Evolutionary conservation across 306 rosid species (phyloP), one percentile per base, ranked within the genome.

Genomic region (Cicer chorassanicum): DNA sequence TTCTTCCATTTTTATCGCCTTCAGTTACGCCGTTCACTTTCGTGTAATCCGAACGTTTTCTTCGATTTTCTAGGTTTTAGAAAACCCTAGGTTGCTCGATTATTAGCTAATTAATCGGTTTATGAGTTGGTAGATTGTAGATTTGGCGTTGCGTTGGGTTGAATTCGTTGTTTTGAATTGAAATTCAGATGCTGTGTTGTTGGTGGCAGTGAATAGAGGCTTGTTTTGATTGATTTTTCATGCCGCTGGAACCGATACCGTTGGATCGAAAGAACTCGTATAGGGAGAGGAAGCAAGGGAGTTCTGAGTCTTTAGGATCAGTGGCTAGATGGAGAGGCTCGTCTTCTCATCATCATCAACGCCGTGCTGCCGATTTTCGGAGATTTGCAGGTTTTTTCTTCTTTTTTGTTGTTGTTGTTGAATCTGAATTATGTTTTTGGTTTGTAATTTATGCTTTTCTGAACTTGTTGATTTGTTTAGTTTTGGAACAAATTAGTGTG

Each of bases 231-330:
- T 85, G 87, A 11, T 59, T 85, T 8, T 95, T 89, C 87, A 95
- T 95, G 99, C 97, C 98, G 98, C 97, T 89, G 19, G 99, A 95
- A 84, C 96, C 97, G 66, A 70, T 92, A 73, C 92, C 94, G 74
- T 89, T 91, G 90, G 97, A 93, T 83, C 96, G 98, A 86, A 93
- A 95, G 90, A 96, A 91, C 73, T 87, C 85, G 78, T 86, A 88
- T 78, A 93, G 88, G 88, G 96, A 94, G 93, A 89, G 98, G 96
- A 95, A 89, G 95, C 92, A 87, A 80, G 97, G 88, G 78, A 83
- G 96, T 81, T 87, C 95, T 9, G 98, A 92, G 73, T 81, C 96
- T 43, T 40, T 82, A 11, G 95, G 93, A 24, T 83, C 98, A n/a
- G 92, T 82, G 61, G 84, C 86, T 8, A 84, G 98, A 92, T 95